These are phyloP conservation scores for Hansenula sp. DNA, from an alignment of 1,139 yeast genomes.

Conservation along the genomic window DNA sequence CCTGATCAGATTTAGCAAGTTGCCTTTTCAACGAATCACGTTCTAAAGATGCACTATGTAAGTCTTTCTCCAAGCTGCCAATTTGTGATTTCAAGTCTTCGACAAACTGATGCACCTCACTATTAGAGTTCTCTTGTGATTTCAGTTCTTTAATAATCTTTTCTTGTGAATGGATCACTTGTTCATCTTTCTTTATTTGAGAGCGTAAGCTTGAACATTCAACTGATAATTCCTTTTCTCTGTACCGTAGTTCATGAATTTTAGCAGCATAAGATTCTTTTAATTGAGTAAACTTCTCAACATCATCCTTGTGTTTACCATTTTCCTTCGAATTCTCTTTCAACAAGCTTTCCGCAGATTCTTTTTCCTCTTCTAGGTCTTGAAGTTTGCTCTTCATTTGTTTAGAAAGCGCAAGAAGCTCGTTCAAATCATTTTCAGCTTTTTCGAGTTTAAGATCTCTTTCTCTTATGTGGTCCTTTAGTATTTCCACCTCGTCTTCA, in stretches of 20 bases:
- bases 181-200: conserved; percentile 5
- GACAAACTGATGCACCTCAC: conserved; percentile 2
- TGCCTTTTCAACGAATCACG: conserved; percentile 19
- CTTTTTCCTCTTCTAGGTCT: not conserved
- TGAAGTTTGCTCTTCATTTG: not conserved
- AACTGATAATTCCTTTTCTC: not conserved
- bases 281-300: conserved; percentile 4
- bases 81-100: conserved; percentile 1
- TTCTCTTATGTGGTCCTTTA: not conserved
- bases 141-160: conserved; percentile 7
- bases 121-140: conserved; percentile 7
- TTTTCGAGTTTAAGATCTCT: not conserved
- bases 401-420: no score
- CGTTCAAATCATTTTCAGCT: not conserved
- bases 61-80: conserved; percentile 6
- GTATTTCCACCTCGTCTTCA: conserved; percentile 9
- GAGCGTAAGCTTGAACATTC: not conserved
- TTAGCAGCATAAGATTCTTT: conserved; percentile 3
- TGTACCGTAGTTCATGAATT: conserved; percentile 14
- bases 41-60: conserved; percentile 16
- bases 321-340: not conserved
- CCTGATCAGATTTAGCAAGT: conserved; percentile 15
- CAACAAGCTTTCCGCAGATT: not conserved
- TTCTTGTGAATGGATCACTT: conserved; percentile 1
- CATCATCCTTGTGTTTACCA: conserved; percentile 3